Percentiles rank a stretch among this genome's conserved stretches.
Conservation (phyloP, 192 early-diverging fungal species). For the Backusella australiensis region DNA sequence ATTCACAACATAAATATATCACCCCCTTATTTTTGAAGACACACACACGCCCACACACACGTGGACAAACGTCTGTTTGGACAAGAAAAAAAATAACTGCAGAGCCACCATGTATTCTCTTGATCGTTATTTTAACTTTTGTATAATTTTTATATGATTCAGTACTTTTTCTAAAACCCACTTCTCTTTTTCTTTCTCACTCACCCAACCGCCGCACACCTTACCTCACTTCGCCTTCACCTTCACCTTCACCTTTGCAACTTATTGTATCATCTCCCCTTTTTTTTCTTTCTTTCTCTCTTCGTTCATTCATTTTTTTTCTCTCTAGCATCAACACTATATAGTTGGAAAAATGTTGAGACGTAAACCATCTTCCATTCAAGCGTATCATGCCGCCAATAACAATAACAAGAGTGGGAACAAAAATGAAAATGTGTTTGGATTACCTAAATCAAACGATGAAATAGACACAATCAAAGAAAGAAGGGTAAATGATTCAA, state of each 20-base stretch:
- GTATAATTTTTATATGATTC: constrained; percentile 12
- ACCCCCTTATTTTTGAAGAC: background rate
- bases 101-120: background rate
- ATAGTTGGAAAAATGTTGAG: constrained; percentile 1
- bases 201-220: background rate
- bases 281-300: background rate
- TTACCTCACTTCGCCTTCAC: background rate
- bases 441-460: background rate
- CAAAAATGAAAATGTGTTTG: background rate
- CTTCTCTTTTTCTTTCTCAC: constrained; percentile 12
- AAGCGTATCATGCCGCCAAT: background rate
- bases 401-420: background rate
- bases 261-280: background rate
- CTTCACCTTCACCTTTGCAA: background rate
- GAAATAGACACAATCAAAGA: constrained; percentile 7
- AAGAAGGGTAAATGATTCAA: constrained; percentile 9
- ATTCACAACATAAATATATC: background rate
- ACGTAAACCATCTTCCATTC: constrained; percentile 18
- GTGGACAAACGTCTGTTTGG: constrained; percentile 19
- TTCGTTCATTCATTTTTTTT: background rate
- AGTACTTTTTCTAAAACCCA: background rate
- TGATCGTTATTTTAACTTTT: constrained; percentile 8
- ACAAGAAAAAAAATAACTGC: background rate
- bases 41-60: background rate
- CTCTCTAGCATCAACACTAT: background rate